Evolutionary conservation across 306 rosid species (phyloP), one percentile per base, ranked within the genome.

Genomic region (Vigna reflexopilosa): DNA sequence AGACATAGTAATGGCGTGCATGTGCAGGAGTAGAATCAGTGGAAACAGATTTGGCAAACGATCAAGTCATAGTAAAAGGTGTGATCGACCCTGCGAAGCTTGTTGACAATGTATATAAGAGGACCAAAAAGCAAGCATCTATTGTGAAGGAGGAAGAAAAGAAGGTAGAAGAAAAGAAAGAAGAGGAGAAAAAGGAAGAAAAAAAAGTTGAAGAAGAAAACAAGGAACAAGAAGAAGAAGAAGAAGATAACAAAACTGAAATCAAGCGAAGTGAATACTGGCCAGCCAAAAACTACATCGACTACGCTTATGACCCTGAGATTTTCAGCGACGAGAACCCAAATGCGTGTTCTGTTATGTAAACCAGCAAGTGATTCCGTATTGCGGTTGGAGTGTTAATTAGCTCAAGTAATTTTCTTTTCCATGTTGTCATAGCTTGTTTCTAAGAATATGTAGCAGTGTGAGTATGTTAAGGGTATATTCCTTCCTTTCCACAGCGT

Each of bases 271-370:
- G 81, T 64, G 90, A 90, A 50, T 81, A 83, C 38, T 84, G 86
- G 89, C 89, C 92, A 8, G 14, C 90, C 1, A 84, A 32, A 61
- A 44, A 72, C 85, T 36, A 75, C 76, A 45, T 76, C 7, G 94
- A 91, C 73, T 81, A 81, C 26, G 77, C 78, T 16, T 79, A 86
- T 76, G 75, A 74, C 14, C 85, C 88, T 6, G 82, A 83, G 81
- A 47, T 92, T 58, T 90, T 92, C 90, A 92, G 97, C 56, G 97
- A 92, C 28, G 97, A 92, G 57, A 92, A 92, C 62, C 94, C 97
- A 11, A 87, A 90, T 77, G 94, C 91, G 17, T 92, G 97, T 80
- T 88, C 91, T 28, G 75, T 92, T 62, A 92, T 92, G 93, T 91
- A 80, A 88, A 26, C 54, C 40, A 6, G 22, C 70, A 48, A 45